Conservation (phyloP, 73 alveolate genomes). For the Paramecium sexaurelia region DNA sequence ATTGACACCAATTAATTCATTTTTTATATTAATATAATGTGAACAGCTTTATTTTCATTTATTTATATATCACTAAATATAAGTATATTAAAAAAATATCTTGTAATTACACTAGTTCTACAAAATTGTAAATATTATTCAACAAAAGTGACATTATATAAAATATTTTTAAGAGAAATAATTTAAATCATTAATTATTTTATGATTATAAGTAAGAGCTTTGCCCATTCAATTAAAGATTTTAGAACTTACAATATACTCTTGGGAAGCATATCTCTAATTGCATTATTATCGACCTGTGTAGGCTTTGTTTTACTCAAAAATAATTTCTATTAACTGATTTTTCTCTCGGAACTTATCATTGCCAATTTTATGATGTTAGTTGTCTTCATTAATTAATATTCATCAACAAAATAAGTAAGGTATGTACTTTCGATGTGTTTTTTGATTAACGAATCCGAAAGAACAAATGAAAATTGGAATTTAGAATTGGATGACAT, state of each 20-base stretch:
- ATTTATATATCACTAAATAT: not conserved
- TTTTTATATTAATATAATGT: not conserved
- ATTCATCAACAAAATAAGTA: too few species aligned
- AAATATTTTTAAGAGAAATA: too few species aligned
- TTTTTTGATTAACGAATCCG: not conserved
- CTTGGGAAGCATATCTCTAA: not conserved
- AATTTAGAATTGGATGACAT: not conserved
- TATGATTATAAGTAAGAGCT: not conserved
- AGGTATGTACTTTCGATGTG: not conserved
- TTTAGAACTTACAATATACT: not conserved
- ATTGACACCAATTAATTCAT: slow-evolving; percentile 16
- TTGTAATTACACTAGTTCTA: too few species aligned
- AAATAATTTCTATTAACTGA: not conserved
- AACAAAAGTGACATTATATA: too few species aligned
- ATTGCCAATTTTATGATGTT: not conserved
- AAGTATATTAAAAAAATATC: too few species aligned
- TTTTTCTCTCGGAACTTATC: not conserved
- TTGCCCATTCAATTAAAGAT: not conserved
- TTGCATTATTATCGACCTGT: not conserved
- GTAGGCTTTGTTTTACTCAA: not conserved
- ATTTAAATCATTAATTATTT: too few species aligned
- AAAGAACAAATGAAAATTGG: not conserved
- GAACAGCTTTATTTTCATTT: not conserved
- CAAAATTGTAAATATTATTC: too few species aligned
- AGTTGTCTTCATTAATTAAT: not conserved